Percentiles rank a stretch among this genome's conserved stretches.
These are phyloP conservation scores for Arabidopsis hybrid DNA, from an alignment of 441 rosid genomes.

Conservation along the genomic window DNA sequence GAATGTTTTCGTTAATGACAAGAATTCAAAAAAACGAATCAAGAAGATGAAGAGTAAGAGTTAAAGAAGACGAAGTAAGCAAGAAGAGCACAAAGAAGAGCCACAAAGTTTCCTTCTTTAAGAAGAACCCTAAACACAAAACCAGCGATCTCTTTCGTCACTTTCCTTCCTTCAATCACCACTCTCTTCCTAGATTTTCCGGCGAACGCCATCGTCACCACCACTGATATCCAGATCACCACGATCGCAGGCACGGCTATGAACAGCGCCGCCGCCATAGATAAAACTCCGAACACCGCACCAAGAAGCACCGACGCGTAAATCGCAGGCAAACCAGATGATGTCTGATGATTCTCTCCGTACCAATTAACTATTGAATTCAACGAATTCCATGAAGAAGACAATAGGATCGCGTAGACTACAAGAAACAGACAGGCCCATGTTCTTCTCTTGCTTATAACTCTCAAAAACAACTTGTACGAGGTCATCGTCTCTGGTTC, in stretches of 20 bases:
- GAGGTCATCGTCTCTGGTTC: conserved; percentile 44
- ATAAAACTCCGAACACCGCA: conserved; percentile 72
- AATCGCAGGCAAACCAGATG: conserved; percentile 83
- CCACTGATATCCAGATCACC: conserved; percentile 88
- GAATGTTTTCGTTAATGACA: conserved; percentile 13
- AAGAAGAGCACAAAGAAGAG: conserved; percentile 80
- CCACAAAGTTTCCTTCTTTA: conserved; percentile 88
- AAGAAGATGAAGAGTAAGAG: conserved; percentile 35
- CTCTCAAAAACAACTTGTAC: conserved; percentile 56
- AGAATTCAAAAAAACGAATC: conserved; percentile 10
- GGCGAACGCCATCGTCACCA: conserved; percentile 84
- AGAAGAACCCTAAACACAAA: conserved; percentile 75
- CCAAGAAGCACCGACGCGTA: conserved; percentile 91
- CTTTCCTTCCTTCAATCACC: conserved; percentile 83
- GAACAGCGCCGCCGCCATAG: conserved; percentile 91
- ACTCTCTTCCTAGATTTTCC: conserved; percentile 83
- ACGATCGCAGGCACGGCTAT: conserved; percentile 90
- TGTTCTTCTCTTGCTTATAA: conserved; percentile 93
- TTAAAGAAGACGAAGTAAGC: conserved; percentile 65
- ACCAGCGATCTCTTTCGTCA: conserved; percentile 77
- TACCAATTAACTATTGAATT: conserved; percentile 84
- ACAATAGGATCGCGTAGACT: conserved; percentile 74
- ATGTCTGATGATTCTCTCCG: conserved; percentile 44
- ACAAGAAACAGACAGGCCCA: conserved; percentile 87
- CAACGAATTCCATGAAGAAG: conserved; percentile 79